Percentiles rank a stretch among this genome's conserved stretches.
Conservation (phyloP, 805 yeast species). For the Candida endomychidarum region DNA sequence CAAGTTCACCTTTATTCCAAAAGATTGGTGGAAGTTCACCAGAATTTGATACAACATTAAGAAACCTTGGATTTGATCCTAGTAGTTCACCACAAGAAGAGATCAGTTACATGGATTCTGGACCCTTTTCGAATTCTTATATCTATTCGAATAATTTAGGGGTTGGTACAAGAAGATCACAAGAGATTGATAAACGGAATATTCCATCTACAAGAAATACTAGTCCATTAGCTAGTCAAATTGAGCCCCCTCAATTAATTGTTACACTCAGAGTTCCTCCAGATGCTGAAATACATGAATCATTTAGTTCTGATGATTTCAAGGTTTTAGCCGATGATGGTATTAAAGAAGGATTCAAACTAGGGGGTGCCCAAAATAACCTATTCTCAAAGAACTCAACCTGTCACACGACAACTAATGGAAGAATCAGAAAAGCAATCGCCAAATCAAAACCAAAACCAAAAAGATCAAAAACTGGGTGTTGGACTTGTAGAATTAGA, state of each 20-base stretch:
- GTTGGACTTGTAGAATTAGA: conserved; percentile 78
- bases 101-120: not conserved
- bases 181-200: not conserved
- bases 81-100: not conserved
- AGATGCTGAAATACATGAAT: too few species aligned
- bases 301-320: too few species aligned
- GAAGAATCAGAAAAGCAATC: too few species aligned
- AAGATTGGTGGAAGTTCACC: not conserved
- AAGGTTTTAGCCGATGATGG: too few species aligned
- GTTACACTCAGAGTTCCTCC: too few species aligned
- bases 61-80: conserved; percentile 1
- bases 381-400: too few species aligned
- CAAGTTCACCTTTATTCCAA: conserved; percentile 2
- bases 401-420: too few species aligned
- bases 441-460: not conserved
- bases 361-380: too few species aligned
- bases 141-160: not conserved
- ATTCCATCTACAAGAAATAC: not conserved
- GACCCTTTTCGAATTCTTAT: not conserved
- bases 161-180: not conserved
- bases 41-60: not conserved
- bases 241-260: not conserved
- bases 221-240: not conserved
- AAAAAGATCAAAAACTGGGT: conserved; percentile 41
- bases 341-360: too few species aligned